phyloP scores from a whole-genome alignment of 495 filamentous ascomycete genomes.

The Penicillium cosmopolitanum region DNA sequence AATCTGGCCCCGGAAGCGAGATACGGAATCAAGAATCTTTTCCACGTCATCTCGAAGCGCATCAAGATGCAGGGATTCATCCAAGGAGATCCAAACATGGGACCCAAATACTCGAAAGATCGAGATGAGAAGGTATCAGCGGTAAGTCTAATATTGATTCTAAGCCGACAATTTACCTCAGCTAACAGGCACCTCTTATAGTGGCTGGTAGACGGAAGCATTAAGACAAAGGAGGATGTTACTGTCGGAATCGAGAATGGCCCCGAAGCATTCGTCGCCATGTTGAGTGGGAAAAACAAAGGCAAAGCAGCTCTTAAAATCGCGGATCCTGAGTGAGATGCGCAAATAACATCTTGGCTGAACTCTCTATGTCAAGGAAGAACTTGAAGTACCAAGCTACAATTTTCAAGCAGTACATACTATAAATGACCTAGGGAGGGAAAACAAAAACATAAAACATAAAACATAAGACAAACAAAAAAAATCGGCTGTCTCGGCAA shows the following conservation, averaged over 20 bases:
- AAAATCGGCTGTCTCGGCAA: too few species aligned
- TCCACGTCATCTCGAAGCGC: constrained; percentile 56
- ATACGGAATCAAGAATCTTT: constrained; percentile 72
- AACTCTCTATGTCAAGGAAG: too few species aligned
- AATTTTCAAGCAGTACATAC: too few species aligned
- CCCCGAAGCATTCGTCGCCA: constrained; percentile 74
- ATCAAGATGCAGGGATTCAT: constrained; percentile 79
- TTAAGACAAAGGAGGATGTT: constrained; percentile 71
- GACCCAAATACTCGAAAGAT: constrained; percentile 69
- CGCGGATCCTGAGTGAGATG: background rate
- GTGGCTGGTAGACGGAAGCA: constrained; percentile 82
- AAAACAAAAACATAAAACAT: too few species aligned
- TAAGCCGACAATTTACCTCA: background rate
- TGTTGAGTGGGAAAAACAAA: constrained; percentile 86
- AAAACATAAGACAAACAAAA: too few species aligned
- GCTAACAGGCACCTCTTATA: constrained; percentile 28
- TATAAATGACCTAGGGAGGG: too few species aligned
- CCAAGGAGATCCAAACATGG: constrained; percentile 67
- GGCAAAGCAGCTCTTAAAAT: constrained; percentile 89
- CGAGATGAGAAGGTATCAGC: constrained; percentile 75
- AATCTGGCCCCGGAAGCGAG: constrained; percentile 52
- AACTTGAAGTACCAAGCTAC: too few species aligned
- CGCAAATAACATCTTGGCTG: too few species aligned
- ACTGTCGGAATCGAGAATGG: constrained; percentile 87
- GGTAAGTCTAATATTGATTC: background rate